These are phyloP conservation scores for Metroxylon sagu DNA, from an alignment of 176 grass and related monocot species.

Conservation along the genomic window DNA sequence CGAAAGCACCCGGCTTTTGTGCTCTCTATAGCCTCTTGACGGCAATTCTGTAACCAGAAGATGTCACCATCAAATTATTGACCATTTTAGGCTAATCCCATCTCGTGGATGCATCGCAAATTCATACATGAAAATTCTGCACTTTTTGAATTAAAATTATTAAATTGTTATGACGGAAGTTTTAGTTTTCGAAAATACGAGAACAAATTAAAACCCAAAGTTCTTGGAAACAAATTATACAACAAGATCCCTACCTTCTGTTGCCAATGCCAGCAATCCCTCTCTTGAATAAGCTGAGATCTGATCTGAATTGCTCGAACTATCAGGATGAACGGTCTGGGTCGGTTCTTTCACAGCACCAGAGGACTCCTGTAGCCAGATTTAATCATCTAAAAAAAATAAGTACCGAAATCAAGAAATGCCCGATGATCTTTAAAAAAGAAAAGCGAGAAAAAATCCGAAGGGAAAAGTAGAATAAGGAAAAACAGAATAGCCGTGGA, in stretches of 20 bases:
- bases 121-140: no score
- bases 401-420: constrained; percentile 1
- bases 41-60: constrained; percentile 25
- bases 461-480: no score
- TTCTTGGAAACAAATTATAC: no score
- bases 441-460: not conserved
- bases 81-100: constrained; percentile 4
- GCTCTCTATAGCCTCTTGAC: constrained; percentile 4
- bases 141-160: no score
- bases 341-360: constrained; percentile 24
- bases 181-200: no score
- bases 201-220: no score
- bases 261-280: no score
- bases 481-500: no score
- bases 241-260: no score
- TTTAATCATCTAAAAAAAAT: not conserved
- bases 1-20: constrained; percentile 36
- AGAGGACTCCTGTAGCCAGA: constrained; percentile 19
- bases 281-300: no score
- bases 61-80: not conserved
- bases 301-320: not conserved
- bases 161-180: no score
- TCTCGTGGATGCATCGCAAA: no score
- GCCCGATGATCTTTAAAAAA: not conserved
- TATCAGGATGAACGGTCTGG: constrained; percentile 7